A percentile compares a stretch with the other conserved stretches of the same genome.
phyloP scores from a whole-genome alignment of 805 yeast genomes.

The Saccharomycopsis babjevae region DNA sequence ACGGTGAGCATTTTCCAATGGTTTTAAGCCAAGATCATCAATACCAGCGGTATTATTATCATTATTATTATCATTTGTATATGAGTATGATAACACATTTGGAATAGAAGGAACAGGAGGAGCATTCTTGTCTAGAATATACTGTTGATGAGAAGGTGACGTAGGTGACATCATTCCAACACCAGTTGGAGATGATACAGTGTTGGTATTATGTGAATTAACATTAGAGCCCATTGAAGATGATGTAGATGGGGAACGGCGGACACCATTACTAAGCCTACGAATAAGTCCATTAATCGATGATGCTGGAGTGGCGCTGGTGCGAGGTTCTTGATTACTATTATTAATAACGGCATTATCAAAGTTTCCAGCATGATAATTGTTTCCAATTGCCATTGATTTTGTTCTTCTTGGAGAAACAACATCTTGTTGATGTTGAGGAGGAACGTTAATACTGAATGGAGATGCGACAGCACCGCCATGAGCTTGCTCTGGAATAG shows the following conservation, averaged over 20 bases:
- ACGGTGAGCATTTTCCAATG: neutral
- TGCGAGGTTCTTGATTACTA: slow-evolving; percentile 7
- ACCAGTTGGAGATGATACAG: neutral
- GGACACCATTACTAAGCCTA: slow-evolving; percentile 24
- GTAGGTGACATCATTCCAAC: neutral
- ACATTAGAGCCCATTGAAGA: neutral
- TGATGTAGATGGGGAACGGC: slow-evolving; percentile 5
- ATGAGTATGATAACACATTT: slow-evolving; percentile 3
- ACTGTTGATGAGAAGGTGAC: slow-evolving; percentile 7
- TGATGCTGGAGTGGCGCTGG: neutral
- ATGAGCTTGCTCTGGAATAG: neutral
- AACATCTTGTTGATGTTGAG: neutral
- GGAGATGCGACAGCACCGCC: neutral
- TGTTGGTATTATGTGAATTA: neutral
- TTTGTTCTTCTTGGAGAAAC: slow-evolving; percentile 16
- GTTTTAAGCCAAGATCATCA: neutral
- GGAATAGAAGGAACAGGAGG: slow-evolving; percentile 19
- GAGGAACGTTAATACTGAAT: neutral
- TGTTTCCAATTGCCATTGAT: slow-evolving; percentile 5
- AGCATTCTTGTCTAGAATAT: slow-evolving; percentile 17
- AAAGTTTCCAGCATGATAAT: neutral
- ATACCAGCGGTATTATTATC: neutral
- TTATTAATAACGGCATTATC: neutral
- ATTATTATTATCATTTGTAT: slow-evolving; percentile 1
- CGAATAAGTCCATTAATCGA: slow-evolving; percentile 23